Conservation (phyloP, 768 basidiomycete genomes). For the Boletus eberwhitei region DNA sequence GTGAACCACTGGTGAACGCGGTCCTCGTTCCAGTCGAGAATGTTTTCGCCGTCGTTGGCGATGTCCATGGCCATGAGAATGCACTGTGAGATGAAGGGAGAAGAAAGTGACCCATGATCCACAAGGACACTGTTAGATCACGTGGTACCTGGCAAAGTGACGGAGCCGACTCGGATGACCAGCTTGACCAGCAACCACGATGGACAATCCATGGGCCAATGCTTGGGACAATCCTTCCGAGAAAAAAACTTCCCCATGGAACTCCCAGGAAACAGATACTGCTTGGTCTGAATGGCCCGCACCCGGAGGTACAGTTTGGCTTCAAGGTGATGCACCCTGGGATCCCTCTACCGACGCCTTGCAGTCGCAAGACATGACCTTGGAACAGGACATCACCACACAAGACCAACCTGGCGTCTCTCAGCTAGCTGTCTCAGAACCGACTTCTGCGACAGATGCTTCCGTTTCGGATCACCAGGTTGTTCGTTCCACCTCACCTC, state of each 20-base stretch:
- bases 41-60: conserved; percentile 31
- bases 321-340: not conserved
- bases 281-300: conserved; percentile 2
- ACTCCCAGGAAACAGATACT: not conserved
- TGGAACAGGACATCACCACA: not conserved
- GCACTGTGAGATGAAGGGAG: not conserved
- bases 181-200: conserved; percentile 23
- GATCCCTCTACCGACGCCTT: not conserved
- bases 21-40: conserved; percentile 67
- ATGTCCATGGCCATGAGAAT: conserved; percentile 28
- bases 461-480: not conserved
- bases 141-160: conserved; percentile 6
- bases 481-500: not conserved
- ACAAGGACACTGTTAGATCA: conserved; percentile 12
- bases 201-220: conserved; percentile 70
- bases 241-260: not conserved
- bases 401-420: not conserved
- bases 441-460: not conserved
- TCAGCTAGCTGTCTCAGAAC: not conserved
- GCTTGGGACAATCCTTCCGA: not conserved
- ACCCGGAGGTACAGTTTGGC: conserved; percentile 43
- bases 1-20: conserved; percentile 80
- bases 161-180: not conserved
- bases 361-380: not conserved
- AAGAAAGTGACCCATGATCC: not conserved